Evolutionary conservation across 306 rosid species (phyloP), one percentile per base, ranked within the genome.

Genomic region (Myrica gale): DNA sequence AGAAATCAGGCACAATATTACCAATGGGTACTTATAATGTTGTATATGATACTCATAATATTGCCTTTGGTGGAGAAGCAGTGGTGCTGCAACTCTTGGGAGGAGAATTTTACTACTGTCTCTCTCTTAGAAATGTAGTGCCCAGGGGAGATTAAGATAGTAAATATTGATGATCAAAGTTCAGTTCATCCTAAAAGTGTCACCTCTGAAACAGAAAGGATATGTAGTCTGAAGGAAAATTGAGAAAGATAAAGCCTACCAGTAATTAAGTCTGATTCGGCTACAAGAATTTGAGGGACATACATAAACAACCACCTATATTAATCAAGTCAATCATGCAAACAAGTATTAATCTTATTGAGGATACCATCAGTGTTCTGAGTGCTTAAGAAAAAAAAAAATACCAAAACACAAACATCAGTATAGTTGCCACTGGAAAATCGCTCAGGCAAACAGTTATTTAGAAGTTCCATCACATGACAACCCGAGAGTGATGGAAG

Each of bases 321-420:
- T 65, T 72, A 32, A 37, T 60, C 16, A 12, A 2, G 46, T 46
- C 17, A 39, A 23, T 32, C 73, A 61, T 47, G 72, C 20, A 63
- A 50, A 20, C 39, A 10, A 63, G 23, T 42, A 7, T 4, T 8
- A 45, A 74, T 44, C 45, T 46, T 23, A 32, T 15, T 11, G 60
- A 37, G n/a, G 13, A 32, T 58, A 8, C 7, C 26, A 75, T 7
- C 26, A 11, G 71, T 2, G 6, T 57, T 39, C 47, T n/a, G 56
- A 57, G 84, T 74, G 69, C 53, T 26, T 1, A 53, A 17, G 65
- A 11, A 21, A 44, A 39, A 6, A 6, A 72, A 76, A 42, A 54
- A 83, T 89, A 95, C 99, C 91, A 95, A 85, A 79, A 92, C 96
- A 81, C 96, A 92, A 32, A 78, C 81, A 82, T 95, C 92, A 42